These are phyloP conservation scores for Elsinoe necatrix DNA, from an alignment of 2,329 filamentous ascomycete genomes.

Conservation along the genomic window DNA sequence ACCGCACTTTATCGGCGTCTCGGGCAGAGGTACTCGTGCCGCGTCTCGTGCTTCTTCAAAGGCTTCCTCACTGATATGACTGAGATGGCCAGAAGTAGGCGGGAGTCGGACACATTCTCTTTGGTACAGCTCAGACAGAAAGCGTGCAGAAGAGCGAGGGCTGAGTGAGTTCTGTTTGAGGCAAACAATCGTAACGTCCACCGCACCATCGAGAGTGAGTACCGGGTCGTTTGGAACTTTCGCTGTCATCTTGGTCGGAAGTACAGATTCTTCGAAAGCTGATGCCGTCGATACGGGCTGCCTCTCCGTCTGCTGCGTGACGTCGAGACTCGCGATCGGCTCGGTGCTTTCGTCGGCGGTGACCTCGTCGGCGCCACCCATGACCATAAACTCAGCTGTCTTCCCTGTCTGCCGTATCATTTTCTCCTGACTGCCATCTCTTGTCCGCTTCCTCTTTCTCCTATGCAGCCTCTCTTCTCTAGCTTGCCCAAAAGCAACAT, in stretches of 20 bases:
- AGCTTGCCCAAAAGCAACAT: neutral
- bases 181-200: neutral
- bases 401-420: neutral
- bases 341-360: neutral
- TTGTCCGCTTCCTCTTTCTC: neutral
- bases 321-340: neutral
- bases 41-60: neutral
- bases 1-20: neutral
- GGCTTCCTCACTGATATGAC: neutral
- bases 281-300: too few species aligned
- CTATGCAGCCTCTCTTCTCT: neutral
- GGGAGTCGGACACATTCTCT: constrained; percentile 9
- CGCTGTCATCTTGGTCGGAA: constrained; percentile 16
- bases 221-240: constrained; percentile 18
- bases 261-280: neutral
- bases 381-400: neutral
- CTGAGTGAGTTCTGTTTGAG: neutral
- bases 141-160: constrained; percentile 3
- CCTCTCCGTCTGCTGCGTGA: neutral
- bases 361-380: neutral
- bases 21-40: neutral
- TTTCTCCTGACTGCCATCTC: neutral
- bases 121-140: neutral
- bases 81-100: neutral
- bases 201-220: constrained; percentile 6